A percentile compares a stretch with the other conserved stretches of the same genome.
Evolutionary conservation across 148 eudicot genomes (phyloP).

Genomic region (Silene latifolia): DNA sequence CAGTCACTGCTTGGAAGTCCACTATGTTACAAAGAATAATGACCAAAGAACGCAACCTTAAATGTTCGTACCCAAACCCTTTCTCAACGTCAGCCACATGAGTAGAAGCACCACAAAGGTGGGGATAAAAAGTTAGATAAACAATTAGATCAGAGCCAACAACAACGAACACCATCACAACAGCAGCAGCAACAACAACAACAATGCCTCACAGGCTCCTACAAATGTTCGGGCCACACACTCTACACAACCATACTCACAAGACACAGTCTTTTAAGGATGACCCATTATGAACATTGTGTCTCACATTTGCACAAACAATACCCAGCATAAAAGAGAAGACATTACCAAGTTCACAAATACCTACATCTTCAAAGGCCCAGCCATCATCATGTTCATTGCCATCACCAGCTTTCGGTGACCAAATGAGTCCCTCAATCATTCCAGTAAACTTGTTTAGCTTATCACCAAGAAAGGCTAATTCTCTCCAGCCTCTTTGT

Average conservation of each 20-base stretch:
- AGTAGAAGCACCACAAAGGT: neutral
- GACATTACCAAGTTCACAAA: constrained; percentile 1
- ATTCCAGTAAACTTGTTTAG: constrained; percentile 91
- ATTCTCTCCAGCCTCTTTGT: constrained; percentile 99
- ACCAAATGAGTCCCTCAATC: constrained; percentile 98
- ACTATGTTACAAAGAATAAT: neutral
- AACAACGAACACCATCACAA: too few species aligned
- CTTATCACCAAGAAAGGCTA: constrained; percentile 90
- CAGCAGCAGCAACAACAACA: too few species aligned
- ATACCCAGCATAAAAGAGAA: neutral
- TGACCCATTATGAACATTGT: too few species aligned
- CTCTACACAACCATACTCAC: too few species aligned
- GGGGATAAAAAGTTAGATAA: neutral
- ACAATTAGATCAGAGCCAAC: too few species aligned
- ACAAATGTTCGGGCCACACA: too few species aligned
- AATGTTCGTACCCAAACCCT: neutral
- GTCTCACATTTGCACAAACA: too few species aligned
- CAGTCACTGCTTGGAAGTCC: neutral
- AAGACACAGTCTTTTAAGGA: too few species aligned
- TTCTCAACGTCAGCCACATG: neutral
- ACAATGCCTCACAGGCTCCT: too few species aligned
- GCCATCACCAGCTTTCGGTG: constrained; percentile 74
- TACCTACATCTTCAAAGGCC: constrained; percentile 88
- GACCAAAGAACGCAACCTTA: neutral
- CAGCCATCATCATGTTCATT: constrained; percentile 70